These are phyloP conservation scores for Apiospora rasikravindrae DNA, from an alignment of 2,329 filamentous ascomycete genomes.

Conservation along the genomic window DNA sequence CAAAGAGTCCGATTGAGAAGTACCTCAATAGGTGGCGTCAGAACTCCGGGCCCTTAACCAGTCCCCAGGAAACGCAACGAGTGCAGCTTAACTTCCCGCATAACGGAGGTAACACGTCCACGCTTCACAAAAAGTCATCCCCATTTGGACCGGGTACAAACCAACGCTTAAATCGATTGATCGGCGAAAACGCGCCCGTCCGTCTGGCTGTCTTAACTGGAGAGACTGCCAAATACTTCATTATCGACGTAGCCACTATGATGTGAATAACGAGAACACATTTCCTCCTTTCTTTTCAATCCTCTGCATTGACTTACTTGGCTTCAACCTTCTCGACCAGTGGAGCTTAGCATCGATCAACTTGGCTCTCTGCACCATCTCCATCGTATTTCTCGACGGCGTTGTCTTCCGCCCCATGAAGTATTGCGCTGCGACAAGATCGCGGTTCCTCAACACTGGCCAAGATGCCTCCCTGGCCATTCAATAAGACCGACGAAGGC, in stretches of 20 bases:
- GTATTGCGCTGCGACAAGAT: conserved; percentile 26
- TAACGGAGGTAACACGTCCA: conserved; percentile 5
- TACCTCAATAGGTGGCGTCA: conserved; percentile 1
- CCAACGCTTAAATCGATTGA: conserved; percentile 8
- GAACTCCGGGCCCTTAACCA: not conserved
- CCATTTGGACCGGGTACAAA: not conserved
- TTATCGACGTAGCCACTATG: conserved; percentile 6
- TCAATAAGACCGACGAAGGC: conserved; percentile 40
- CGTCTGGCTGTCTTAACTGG: not conserved
- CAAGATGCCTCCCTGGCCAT: conserved; percentile 46
- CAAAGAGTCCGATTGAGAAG: not conserved
- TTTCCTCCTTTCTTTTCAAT: not conserved
- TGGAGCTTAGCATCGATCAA: not conserved
- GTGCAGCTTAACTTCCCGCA: conserved; percentile 7
- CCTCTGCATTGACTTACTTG: conserved; percentile 3
- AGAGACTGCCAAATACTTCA: conserved; percentile 5
- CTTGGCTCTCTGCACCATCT: not conserved
- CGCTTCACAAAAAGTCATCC: conserved; percentile 14
- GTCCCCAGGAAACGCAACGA: not conserved
- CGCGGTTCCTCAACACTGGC: conserved; percentile 28
- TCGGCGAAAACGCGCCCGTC: not conserved
- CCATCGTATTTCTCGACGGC: not conserved
- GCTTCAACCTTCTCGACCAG: not conserved
- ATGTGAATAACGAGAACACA: conserved; percentile 11
- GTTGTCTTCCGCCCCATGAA: conserved; percentile 16